Conservation (phyloP, 306 rosid genomes). For the Prinsepia uniflora region DNA sequence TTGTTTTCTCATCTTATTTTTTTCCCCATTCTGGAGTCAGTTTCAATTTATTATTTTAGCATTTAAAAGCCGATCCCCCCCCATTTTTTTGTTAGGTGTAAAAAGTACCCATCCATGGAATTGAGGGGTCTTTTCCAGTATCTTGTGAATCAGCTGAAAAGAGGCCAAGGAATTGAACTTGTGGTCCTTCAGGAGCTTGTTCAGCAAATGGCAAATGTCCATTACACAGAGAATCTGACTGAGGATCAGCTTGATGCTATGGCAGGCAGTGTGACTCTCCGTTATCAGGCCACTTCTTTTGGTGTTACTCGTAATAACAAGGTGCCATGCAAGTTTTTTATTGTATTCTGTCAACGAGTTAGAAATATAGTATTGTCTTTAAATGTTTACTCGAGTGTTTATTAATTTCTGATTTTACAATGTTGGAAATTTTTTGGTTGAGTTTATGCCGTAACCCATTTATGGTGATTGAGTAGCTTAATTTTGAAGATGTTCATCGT, state of each 20-base stretch:
- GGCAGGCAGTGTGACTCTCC: constrained; percentile 98
- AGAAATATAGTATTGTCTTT: not conserved
- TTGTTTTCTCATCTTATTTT: not conserved
- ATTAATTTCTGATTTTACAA: not conserved
- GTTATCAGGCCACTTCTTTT: constrained; percentile 89
- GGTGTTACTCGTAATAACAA: constrained; percentile 91
- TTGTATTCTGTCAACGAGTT: not conserved
- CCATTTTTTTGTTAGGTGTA: constrained; percentile 55
- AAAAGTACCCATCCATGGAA: constrained; percentile 98
- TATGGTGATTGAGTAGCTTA: constrained; percentile 11
- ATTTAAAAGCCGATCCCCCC: not conserved
- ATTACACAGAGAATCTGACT: constrained; percentile 89
- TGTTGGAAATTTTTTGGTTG: not conserved
- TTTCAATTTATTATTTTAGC: constrained; percentile 1
- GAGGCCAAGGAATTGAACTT: constrained; percentile 93
- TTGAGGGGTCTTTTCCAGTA: constrained; percentile 97
- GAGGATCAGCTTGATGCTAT: constrained; percentile 96
- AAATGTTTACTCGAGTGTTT: not conserved
- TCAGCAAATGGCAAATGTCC: constrained; percentile 99
- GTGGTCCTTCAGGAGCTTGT: constrained; percentile 96
- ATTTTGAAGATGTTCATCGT: constrained; percentile 14
- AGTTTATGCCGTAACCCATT: constrained; percentile 8
- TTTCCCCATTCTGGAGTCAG: not conserved
- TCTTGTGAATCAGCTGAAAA: constrained; percentile 91
- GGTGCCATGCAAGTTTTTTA: constrained; percentile 39